These are phyloP conservation scores for Mucuna pruriens DNA, from an alignment of 306 rosid species.

Conservation along the genomic window DNA sequence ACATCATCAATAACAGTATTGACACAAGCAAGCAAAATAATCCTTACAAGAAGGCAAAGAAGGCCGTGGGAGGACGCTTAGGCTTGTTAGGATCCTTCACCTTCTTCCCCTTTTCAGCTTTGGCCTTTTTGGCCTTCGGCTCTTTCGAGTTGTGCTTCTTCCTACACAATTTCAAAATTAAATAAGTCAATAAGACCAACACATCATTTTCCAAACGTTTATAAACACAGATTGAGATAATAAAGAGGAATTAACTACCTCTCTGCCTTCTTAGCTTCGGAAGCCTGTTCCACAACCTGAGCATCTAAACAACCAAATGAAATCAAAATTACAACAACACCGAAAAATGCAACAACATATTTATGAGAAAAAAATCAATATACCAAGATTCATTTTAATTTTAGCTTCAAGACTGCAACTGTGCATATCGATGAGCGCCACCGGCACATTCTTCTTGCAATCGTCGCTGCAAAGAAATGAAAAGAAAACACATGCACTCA, in stretches of 20 bases:
- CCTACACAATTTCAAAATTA: constrained; percentile 39
- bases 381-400: constrained; percentile 78
- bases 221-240: background rate
- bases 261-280: constrained; percentile 58
- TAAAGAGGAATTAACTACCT: constrained; percentile 41
- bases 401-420: constrained; percentile 87
- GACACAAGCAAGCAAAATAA: background rate
- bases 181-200: too few relatives aligned
- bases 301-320: constrained; percentile 48
- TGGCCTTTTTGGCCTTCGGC: constrained; percentile 66
- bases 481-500: background rate
- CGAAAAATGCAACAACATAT: background rate
- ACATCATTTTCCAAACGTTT: background rate
- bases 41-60: constrained; percentile 69
- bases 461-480: constrained; percentile 56
- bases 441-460: constrained; percentile 76
- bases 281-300: constrained; percentile 68
- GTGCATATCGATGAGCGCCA: constrained; percentile 80
- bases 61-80: constrained; percentile 90
- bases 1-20: background rate
- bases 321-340: background rate
- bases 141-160: constrained; percentile 60
- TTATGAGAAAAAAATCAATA: background rate
- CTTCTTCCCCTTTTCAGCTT: constrained; percentile 56
- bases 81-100: constrained; percentile 72